These are phyloP conservation scores for Acer saccharum DNA, from an alignment of 345 rosid genomes.

Conservation along the genomic window DNA sequence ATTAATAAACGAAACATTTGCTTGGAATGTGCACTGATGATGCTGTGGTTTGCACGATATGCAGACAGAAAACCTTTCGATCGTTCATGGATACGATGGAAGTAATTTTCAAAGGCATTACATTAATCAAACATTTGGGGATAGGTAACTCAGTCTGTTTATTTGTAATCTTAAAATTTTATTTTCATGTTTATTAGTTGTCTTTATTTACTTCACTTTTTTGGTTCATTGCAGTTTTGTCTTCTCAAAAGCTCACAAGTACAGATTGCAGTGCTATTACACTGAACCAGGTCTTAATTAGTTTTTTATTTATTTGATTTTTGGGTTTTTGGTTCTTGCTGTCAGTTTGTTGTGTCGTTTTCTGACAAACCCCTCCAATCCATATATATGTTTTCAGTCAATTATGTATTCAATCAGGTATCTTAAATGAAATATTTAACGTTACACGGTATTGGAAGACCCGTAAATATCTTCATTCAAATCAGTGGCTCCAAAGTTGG, in stretches of 20 bases:
- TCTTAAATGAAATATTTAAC: constrained; percentile 45
- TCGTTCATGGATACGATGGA: constrained; percentile 71
- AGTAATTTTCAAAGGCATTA: constrained; percentile 63
- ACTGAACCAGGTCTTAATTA: constrained; percentile 57
- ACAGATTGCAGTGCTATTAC: constrained; percentile 73
- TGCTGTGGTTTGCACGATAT: constrained; percentile 20
- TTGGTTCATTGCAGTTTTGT: constrained; percentile 49
- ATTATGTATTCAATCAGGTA: constrained; percentile 50
- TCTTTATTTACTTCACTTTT: constrained; percentile 8
- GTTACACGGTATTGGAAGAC: constrained; percentile 67
- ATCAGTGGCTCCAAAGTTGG: constrained; percentile 71
- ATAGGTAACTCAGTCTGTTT: constrained; percentile 44
- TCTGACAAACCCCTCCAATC: not conserved
- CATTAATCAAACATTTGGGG: constrained; percentile 34
- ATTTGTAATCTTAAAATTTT: not conserved
- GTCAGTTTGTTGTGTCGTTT: constrained; percentile 8
- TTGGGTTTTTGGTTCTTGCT: constrained; percentile 10
- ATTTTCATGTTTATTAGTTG: constrained; percentile 1
- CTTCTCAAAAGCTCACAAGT: constrained; percentile 71
- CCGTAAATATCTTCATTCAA: constrained; percentile 59
- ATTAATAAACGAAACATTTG: not conserved
- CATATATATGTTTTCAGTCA: constrained; percentile 24
- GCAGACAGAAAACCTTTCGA: constrained; percentile 70
- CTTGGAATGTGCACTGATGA: constrained; percentile 6
- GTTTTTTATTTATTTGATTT: constrained; percentile 29